Base-by-base conservation (phyloP, 2,329 filamentous ascomycete genomes). In the Trichophyton verrucosum region DNA sequence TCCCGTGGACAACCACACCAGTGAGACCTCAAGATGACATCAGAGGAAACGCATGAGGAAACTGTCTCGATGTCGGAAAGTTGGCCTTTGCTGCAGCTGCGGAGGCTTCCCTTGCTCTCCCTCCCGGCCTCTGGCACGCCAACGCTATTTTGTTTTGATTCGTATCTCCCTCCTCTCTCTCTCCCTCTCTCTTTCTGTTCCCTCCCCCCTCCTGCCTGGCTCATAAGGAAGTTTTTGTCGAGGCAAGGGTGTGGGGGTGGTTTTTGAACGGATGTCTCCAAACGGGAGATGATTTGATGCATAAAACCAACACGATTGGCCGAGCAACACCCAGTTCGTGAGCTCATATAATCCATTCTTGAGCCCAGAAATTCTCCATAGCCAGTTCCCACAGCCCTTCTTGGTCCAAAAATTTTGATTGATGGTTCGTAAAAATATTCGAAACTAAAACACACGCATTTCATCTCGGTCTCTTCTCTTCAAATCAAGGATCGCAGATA, bases 1-100 rank as follows among this genome's bases (percentile, higher is more conserved):
- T 59, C 24, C 40, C 57, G 40, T 59, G 57, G 46, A 36, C 57
- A 59, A 59, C 57, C 57, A 46, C 57, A 59, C 44, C 15, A 27
- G 57, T 47, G 44, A 36, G 22, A 33, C 24, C 57, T 33, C 9
- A 42, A 49, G 27, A 59, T 59, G 57, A 49, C 57, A 59, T 59
- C 57, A 49, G 40, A 47, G 27, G 9, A 44, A 44, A 38, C 33
- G 33, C 33, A 38, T 38, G 33, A 17, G 5, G 40, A 44, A 44
- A 44, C n/a, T 7, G 56, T 15, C 6, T 42, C n/a, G 22, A 9
- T 55, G 51, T 55, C 27, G 51, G 9, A 55, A 55, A 55, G 51
- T 55, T 55, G 51, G 51, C 46, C 22, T 51, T 27, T 22, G 22
- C 20, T 27, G 46, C 46, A 51, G 33, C 33, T 38, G 33, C 8